Percentiles rank a stretch among this genome's conserved stretches.
Conservation (phyloP, 768 basidiomycete species). For the Boletus fagicola region DNA sequence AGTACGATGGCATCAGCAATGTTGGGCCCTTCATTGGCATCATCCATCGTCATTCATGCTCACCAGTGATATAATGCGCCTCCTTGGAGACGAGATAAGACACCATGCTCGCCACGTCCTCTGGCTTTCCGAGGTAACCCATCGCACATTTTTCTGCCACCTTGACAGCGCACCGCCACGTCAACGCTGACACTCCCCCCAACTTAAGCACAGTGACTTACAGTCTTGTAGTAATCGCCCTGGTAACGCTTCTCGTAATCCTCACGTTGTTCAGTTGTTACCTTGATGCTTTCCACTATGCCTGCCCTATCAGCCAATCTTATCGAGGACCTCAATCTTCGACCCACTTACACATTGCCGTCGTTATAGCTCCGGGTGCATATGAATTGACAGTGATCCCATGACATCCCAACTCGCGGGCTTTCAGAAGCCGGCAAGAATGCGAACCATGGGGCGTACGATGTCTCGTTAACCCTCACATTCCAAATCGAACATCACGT, state of each 20-base stretch:
- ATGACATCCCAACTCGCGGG: slow-evolving; percentile 26
- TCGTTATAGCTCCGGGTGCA: slow-evolving; percentile 30
- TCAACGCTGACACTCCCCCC: not conserved
- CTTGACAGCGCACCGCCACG: not conserved
- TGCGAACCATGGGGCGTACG: not conserved
- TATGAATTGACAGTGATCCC: slow-evolving; percentile 31
- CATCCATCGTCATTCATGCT: not conserved
- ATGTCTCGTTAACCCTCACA: not conserved
- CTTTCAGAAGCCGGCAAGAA: slow-evolving; percentile 12
- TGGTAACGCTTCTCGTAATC: not conserved
- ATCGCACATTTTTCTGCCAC: slow-evolving; percentile 1
- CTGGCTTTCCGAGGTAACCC: slow-evolving; percentile 14
- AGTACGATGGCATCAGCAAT: not conserved
- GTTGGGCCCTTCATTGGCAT: not conserved
- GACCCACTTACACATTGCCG: slow-evolving; percentile 21
- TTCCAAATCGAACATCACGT: not conserved
- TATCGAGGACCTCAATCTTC: not conserved
- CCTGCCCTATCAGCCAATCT: not conserved
- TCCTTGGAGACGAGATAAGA: slow-evolving; percentile 34
- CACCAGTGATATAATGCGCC: slow-evolving; percentile 30
- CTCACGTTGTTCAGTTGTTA: not conserved
- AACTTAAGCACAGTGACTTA: not conserved
- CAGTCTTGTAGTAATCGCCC: slow-evolving; percentile 1
- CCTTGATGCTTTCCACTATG: slow-evolving; percentile 1
- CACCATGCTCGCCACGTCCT: slow-evolving; percentile 30